Evolutionary conservation across 225 moss, liverwort and hornwort genomes (phyloP).

Genomic region (Bryum argenteum): DNA sequence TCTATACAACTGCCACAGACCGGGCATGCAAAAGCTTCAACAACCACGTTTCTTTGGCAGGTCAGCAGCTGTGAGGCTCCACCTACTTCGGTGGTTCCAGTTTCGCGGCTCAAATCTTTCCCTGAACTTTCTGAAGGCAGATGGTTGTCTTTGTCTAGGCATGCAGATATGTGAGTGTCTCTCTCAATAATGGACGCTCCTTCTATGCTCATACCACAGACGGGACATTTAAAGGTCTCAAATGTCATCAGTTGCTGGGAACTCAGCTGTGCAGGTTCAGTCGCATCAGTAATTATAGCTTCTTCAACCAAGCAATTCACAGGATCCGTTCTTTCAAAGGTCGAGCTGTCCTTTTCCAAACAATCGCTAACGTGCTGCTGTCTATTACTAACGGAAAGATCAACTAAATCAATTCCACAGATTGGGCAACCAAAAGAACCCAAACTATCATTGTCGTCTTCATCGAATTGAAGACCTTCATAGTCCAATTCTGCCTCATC

Average conservation of each 20-base stretch:
- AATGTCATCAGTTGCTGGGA: slow-evolving; percentile 16
- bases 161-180: slow-evolving; percentile 62
- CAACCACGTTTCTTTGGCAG: slow-evolving; percentile 17
- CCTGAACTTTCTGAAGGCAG: slow-evolving; percentile 28
- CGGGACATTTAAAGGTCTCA: slow-evolving; percentile 54
- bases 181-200: slow-evolving; percentile 48
- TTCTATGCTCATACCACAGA: slow-evolving; percentile 67
- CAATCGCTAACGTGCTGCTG: slow-evolving; percentile 69
- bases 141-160: slow-evolving; percentile 48
- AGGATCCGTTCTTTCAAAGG: slow-evolving; percentile 24
- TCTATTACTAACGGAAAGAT: slow-evolving; percentile 43
- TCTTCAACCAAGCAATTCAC: slow-evolving; percentile 22
- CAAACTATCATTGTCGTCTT: slow-evolving; percentile 32
- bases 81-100: slow-evolving; percentile 24
- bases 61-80: slow-evolving; percentile 27
- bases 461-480: slow-evolving; percentile 32
- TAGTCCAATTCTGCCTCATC: slow-evolving; percentile 58
- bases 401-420: slow-evolving; percentile 54
- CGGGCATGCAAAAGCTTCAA: slow-evolving; percentile 53
- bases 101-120: slow-evolving; percentile 21
- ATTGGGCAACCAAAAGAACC: slow-evolving; percentile 54
- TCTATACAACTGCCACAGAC: slow-evolving; percentile 71
- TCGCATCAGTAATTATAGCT: slow-evolving; percentile 11
- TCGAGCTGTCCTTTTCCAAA: slow-evolving; percentile 45
- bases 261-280: slow-evolving; percentile 28